Conservation (phyloP, 1,284 basidiomycete genomes). For the Ceratobasidium sp. region DNA sequence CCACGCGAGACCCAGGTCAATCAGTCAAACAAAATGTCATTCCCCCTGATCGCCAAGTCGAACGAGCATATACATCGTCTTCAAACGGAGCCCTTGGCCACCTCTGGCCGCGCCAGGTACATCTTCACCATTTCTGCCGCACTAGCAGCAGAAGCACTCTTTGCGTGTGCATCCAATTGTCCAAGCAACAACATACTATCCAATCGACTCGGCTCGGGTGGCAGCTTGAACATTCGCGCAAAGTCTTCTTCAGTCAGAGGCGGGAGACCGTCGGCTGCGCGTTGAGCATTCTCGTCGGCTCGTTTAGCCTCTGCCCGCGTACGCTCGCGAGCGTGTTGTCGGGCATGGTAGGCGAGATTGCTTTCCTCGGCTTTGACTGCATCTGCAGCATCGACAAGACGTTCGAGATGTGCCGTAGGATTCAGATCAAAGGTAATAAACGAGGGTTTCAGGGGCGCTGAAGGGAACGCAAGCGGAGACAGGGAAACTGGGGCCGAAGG, state of each 20-base stretch:
- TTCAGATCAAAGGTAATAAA: constrained; percentile 49
- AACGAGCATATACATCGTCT: no score
- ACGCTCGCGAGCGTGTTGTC: constrained; percentile 92
- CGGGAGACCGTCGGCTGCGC: constrained; percentile 83
- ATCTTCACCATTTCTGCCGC: constrained; percentile 76
- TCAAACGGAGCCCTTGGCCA: background rate
- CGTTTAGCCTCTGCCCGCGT: constrained; percentile 84
- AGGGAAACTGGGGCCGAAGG: constrained; percentile 46
- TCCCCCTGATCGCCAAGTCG: background rate
- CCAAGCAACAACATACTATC: constrained; percentile 88
- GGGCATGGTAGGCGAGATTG: constrained; percentile 89
- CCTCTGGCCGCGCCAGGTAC: constrained; percentile 61
- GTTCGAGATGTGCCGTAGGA: constrained; percentile 48
- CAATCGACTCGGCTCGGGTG: constrained; percentile 86
- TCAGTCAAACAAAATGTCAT: background rate
- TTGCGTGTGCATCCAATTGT: constrained; percentile 85
- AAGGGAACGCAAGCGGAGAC: constrained; percentile 60
- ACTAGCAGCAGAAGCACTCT: constrained; percentile 75
- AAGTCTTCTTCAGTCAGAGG: constrained; percentile 90
- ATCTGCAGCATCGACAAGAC: constrained; percentile 84
- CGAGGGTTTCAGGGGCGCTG: constrained; percentile 55
- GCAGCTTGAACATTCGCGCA: constrained; percentile 84
- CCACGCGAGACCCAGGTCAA: background rate
- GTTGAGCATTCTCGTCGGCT: constrained; percentile 86
- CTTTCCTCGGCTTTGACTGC: constrained; percentile 89